phyloP scores from a whole-genome alignment of 2,329 filamentous ascomycete genomes.

The Camptophora hylomeconis region DNA sequence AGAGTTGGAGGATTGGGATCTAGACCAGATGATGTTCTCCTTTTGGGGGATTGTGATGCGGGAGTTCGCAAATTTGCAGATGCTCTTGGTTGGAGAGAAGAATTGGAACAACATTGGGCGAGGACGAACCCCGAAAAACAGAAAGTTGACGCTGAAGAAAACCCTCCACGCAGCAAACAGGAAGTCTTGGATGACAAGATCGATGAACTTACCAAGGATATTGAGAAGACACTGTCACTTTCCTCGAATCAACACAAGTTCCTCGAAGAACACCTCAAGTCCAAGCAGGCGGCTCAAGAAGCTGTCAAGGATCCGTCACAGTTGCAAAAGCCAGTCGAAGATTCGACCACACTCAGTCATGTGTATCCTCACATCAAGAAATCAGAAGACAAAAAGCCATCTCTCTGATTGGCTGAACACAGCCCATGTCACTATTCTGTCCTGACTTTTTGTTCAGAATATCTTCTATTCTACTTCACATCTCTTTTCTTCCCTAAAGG shows the following conservation, averaged over 20 bases:
- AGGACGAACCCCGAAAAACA: slow-evolving; percentile 50
- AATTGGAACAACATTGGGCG: slow-evolving; percentile 67
- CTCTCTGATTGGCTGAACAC: slow-evolving; percentile 13
- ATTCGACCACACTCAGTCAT: slow-evolving; percentile 8
- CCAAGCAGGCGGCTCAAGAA: slow-evolving; percentile 1
- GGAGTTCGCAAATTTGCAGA: slow-evolving; percentile 68
- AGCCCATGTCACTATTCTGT: slow-evolving; percentile 1
- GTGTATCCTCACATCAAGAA: slow-evolving; percentile 14
- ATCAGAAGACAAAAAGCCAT: slow-evolving; percentile 12
- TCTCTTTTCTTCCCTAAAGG: no score
- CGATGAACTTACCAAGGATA: slow-evolving; percentile 43
- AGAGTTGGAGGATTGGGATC: slow-evolving; percentile 65
- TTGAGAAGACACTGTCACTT: slow-evolving; percentile 41
- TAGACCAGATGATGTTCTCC: slow-evolving; percentile 68
- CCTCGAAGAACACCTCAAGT: slow-evolving; percentile 14
- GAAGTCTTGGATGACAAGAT: slow-evolving; percentile 46
- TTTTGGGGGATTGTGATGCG: slow-evolving; percentile 70
- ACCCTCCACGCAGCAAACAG: slow-evolving; percentile 35
- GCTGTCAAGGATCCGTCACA: neutral
- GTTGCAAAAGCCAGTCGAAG: slow-evolving; percentile 3
- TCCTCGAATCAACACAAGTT: slow-evolving; percentile 31
- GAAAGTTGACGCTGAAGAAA: slow-evolving; percentile 29
- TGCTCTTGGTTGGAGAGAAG: slow-evolving; percentile 71
- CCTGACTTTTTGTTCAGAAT: neutral
- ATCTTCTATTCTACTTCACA: neutral